These are phyloP conservation scores for Gossypioides kirkii DNA, from an alignment of 345 rosid genomes.

Conservation along the genomic window DNA sequence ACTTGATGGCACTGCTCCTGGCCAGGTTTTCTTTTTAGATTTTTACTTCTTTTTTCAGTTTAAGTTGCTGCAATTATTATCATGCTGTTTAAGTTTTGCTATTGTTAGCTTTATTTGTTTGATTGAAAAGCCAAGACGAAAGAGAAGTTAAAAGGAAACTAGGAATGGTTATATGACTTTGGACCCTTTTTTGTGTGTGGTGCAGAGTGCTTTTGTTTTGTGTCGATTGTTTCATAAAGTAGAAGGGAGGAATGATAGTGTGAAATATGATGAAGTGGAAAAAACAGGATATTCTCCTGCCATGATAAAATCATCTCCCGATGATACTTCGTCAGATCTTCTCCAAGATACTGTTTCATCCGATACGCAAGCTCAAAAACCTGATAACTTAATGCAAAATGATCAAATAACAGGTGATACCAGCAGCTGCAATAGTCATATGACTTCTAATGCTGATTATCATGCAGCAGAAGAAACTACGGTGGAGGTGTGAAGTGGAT, in stretches of 20 bases:
- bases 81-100: not conserved
- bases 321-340: slow-evolving; percentile 57
- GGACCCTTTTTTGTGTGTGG: not conserved
- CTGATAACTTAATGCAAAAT: slow-evolving; percentile 27
- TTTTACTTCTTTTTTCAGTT: not conserved
- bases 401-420: slow-evolving; percentile 24
- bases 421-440: slow-evolving; percentile 43
- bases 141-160: not conserved
- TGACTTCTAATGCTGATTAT: slow-evolving; percentile 52
- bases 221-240: slow-evolving; percentile 77
- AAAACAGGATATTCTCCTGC: slow-evolving; percentile 46
- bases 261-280: slow-evolving; percentile 49
- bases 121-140: not conserved
- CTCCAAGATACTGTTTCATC: slow-evolving; percentile 48
- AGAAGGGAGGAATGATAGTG: slow-evolving; percentile 39
- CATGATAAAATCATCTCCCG: slow-evolving; percentile 52
- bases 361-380: slow-evolving; percentile 18
- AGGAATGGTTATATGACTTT: not conserved
- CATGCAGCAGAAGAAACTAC: slow-evolving; percentile 31
- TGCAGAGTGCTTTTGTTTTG: slow-evolving; percentile 70
- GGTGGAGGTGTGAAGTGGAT: slow-evolving; percentile 33
- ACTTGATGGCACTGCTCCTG: slow-evolving; percentile 73
- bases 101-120: not conserved
- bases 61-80: not conserved
- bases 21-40: slow-evolving; percentile 48